These are phyloP conservation scores for Solanum hybrid DNA, from an alignment of 305 asterid genomes.

Conservation along the genomic window DNA sequence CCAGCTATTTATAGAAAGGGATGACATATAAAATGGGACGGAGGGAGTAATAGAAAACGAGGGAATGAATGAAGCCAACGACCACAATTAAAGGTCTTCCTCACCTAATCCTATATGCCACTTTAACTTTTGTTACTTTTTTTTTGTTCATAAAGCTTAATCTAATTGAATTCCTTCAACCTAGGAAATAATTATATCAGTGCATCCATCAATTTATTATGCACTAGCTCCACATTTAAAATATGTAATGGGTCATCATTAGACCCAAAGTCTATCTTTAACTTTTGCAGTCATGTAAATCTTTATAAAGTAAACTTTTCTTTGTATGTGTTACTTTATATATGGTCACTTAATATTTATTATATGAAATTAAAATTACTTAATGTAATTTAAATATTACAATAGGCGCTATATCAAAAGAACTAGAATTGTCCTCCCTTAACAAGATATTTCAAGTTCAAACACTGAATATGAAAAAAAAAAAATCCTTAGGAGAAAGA, in stretches of 20 bases:
- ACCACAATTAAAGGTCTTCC: not conserved
- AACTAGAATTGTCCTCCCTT: not conserved
- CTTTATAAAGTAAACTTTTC: not conserved
- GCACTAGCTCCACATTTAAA: not conserved
- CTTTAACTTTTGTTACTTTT: not conserved
- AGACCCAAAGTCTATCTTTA: not conserved
- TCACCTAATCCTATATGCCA: not conserved
- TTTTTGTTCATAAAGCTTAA: not conserved
- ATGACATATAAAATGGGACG: no score
- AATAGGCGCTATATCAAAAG: not conserved
- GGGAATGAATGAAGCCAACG: not conserved
- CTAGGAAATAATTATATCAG: not conserved
- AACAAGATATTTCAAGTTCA: not conserved
- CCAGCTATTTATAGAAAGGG: no score
- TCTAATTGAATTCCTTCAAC: not conserved
- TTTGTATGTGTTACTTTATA: not conserved
- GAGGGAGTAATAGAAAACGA: not conserved
- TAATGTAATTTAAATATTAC: not conserved
- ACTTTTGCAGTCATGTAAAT: not conserved
- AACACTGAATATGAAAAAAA: not conserved
- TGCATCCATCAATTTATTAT: not conserved
- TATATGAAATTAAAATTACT: not conserved
- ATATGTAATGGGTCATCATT: not conserved
- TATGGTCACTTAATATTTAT: not conserved
- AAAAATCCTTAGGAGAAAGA: no score